Percentiles rank a stretch among this genome's conserved stretches.
Conservation (phyloP, 331 rosid genomes). For the Stylosanthes scabra region DNA sequence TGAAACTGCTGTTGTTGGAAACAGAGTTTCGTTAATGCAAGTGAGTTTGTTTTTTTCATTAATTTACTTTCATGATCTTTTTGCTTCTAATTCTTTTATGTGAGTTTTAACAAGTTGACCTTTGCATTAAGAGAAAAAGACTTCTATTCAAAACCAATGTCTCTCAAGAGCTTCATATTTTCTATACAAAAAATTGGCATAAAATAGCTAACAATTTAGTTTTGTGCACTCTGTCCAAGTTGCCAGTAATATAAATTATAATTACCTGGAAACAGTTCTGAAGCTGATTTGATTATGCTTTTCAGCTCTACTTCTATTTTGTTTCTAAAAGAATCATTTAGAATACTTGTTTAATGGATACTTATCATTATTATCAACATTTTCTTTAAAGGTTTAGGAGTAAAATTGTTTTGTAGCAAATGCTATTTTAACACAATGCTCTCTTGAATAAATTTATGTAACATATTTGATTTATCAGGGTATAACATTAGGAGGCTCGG, state of each 20-base stretch:
- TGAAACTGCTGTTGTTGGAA: conserved; percentile 93
- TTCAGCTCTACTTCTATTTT: neutral
- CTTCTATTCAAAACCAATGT: conserved; percentile 4
- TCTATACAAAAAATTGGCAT: neutral
- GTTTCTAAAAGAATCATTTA: neutral
- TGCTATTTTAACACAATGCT: conserved; percentile 13
- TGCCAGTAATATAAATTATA: neutral
- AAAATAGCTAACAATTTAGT: neutral
- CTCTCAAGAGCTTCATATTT: conserved; percentile 13
- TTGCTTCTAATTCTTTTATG: neutral
- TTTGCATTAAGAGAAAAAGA: conserved; percentile 16
- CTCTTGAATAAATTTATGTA: conserved; percentile 13
- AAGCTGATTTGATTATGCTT: conserved; percentile 21
- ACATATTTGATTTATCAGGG: conserved; percentile 62
- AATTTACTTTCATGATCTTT: conserved; percentile 11
- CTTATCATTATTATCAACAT: neutral
- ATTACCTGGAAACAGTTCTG: conserved; percentile 5
- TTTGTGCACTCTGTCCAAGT: conserved; percentile 2
- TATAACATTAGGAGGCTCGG: conserved; percentile 93
- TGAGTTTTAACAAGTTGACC: conserved; percentile 11
- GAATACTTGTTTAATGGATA: conserved; percentile 1
- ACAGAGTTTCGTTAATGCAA: conserved; percentile 94
- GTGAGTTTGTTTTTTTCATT: conserved; percentile 13
- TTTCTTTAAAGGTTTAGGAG: neutral
- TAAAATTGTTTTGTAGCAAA: neutral